A percentile compares a stretch with the other conserved stretches of the same genome.
Evolutionary conservation across 306 rosid species (phyloP).

Genomic region (Lathyrus aphaca): DNA sequence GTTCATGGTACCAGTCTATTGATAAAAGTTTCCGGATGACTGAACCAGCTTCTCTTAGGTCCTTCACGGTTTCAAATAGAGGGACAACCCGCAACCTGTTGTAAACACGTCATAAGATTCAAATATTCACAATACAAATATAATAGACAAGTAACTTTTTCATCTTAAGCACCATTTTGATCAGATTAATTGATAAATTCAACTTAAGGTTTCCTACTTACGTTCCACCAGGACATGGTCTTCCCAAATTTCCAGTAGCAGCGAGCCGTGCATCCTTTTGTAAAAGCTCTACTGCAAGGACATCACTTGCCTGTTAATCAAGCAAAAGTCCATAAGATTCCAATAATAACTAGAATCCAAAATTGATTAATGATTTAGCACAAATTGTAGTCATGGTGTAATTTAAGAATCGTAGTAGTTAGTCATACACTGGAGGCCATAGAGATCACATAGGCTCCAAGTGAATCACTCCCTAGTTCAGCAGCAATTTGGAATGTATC

Average conservation of each 20-base stretch:
- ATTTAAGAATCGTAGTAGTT: slow-evolving; percentile 28
- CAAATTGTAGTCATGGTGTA: slow-evolving; percentile 3
- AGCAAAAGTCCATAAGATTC: slow-evolving; percentile 22
- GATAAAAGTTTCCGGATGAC: slow-evolving; percentile 79
- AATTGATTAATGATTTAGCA: slow-evolving; percentile 18
- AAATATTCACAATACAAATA: slow-evolving; percentile 14
- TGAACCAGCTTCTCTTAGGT: slow-evolving; percentile 88
- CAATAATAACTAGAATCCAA: slow-evolving; percentile 15
- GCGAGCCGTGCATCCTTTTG: slow-evolving; percentile 94
- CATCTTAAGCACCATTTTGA: slow-evolving; percentile 7
- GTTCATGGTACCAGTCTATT: slow-evolving; percentile 87
- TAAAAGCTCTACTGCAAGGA: slow-evolving; percentile 93
- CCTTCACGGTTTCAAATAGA: slow-evolving; percentile 91
- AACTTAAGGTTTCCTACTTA: slow-evolving; percentile 47
- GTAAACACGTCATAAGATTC: slow-evolving; percentile 31
- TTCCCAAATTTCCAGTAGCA: slow-evolving; percentile 79
- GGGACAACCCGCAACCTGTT: slow-evolving; percentile 93
- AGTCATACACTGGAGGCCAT: slow-evolving; percentile 86
- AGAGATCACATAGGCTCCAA: slow-evolving; percentile 95
- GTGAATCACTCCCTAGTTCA: slow-evolving; percentile 84
- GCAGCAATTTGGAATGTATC: slow-evolving; percentile 85
- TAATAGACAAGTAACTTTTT: slow-evolving; percentile 21
- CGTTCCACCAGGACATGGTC: slow-evolving; percentile 91
- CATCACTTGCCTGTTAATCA: slow-evolving; percentile 86
- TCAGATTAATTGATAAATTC: slow-evolving; percentile 20